Base-by-base conservation (phyloP, 805 yeast genomes). In the Kodamaea kakaduensis region DNA sequence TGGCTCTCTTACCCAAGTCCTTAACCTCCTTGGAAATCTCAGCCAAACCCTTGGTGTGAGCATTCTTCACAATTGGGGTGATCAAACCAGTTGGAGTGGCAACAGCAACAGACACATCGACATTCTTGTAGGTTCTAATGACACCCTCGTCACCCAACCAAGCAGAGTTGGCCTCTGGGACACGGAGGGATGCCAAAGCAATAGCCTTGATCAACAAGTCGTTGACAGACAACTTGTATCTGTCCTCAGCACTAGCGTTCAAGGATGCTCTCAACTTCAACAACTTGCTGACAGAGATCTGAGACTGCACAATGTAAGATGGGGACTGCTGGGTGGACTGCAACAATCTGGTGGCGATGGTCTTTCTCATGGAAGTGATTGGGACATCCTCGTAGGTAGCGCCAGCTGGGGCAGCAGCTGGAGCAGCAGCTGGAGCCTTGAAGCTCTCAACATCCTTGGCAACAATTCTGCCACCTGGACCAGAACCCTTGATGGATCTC, bases 71-170 rank as follows among this genome's bases (percentile, higher is more conserved):
- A 53, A 93, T 90, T 48, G 99, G 99, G 34, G 99, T 93, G 61
- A 93, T 82, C 50, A 93, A 75, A 34, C 99, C 99, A 34, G 95
- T 78, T 61, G 97, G 97, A 13, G 98, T 93, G 42, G 98, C 93
- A 45, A 93, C 99, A 25, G 99, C 99, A 42, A 90, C 97, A 16
- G 97, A 88, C 38, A 93, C 95, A 57, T 93, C 99, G 37, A 90
- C 97, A 53, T 78, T 82, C 55, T 73, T 71, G 77, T 78, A 93
- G 69, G 84, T 89, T 72, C 99, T 85, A 50, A 93, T 86, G 54
- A 90, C 82, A 47, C 88, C 87, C 69, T 93, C 83, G 25, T 74
- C 66, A 59, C 81, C 95, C 54, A 93, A 75, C 93, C 96, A 93
- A 60, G 89, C 84, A 16, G 96, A 77, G 73, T 93, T 93, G 47